phyloP scores from a whole-genome alignment of 2,329 filamentous ascomycete genomes.

The Aureobasidium subglaciale region DNA sequence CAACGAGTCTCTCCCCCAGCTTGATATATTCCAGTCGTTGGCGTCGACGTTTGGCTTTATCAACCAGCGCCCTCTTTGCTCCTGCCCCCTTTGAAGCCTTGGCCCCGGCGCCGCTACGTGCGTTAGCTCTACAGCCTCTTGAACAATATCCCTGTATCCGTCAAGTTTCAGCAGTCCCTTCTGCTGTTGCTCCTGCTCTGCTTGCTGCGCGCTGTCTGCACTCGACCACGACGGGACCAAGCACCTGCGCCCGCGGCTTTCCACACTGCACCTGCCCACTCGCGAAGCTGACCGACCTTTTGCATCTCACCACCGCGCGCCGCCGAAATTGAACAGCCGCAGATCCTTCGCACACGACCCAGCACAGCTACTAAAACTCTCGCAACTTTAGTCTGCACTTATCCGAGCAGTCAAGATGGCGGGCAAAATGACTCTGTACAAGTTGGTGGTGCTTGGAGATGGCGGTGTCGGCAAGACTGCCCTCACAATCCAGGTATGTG shows the following conservation, averaged over 20 bases:
- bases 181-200: background rate
- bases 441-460: conserved; percentile 92
- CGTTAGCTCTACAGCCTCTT: conserved; percentile 7
- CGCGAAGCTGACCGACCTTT: background rate
- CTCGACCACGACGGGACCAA: background rate
- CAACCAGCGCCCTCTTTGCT: background rate
- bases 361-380: background rate
- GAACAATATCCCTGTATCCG: background rate
- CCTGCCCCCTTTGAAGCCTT: conserved; percentile 1
- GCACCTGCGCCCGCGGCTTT: background rate
- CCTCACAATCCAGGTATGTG: conserved; percentile 72
- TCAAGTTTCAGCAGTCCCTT: conserved; percentile 5
- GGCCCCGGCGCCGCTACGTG: conserved; percentile 8
- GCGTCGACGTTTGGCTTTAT: conserved; percentile 9
- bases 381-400: background rate
- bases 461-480: conserved; percentile 99
- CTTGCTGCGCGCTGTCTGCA: background rate
- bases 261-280: background rate
- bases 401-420: conserved; percentile 15
- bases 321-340: conserved; percentile 12
- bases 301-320: background rate
- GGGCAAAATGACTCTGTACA: conserved; percentile 53
- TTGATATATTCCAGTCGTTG: background rate
- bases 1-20: background rate
- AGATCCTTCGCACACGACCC: conserved; percentile 12